Percentiles rank a stretch among this genome's conserved stretches.
These are phyloP conservation scores for Selaginella moellendorffii DNA, from an alignment of 75 land plant genomes.

Conservation along the genomic window DNA sequence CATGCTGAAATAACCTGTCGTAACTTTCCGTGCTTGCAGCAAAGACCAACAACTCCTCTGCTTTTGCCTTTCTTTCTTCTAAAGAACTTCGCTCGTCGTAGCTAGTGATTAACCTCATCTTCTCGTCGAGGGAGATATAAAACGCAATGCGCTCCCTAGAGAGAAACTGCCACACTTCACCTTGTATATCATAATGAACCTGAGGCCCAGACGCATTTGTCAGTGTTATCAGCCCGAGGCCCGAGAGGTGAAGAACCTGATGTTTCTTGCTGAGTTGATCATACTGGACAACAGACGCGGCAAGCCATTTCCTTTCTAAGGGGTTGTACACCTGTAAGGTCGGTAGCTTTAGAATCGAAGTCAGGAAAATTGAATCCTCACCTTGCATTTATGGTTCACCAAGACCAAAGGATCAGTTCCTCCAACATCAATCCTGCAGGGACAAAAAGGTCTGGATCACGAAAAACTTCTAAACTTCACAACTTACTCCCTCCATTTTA, in stretches of 20 bases:
- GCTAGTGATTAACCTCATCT: conserved; percentile 17
- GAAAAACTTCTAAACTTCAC: not conserved
- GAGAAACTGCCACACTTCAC: conserved; percentile 38
- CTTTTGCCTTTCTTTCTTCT: conserved; percentile 26
- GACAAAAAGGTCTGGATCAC: not conserved
- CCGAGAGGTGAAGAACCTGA: conserved; percentile 15
- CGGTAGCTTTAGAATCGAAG: not conserved
- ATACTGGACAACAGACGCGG: conserved; percentile 38
- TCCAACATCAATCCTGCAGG: conserved; percentile 16
- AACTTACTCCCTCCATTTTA: conserved; percentile 23
- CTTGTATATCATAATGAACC: conserved; percentile 63
- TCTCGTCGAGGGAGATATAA: conserved; percentile 44
- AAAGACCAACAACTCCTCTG: conserved; percentile 44
- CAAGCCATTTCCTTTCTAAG: conserved; percentile 60
- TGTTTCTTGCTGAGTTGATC: conserved; percentile 32
- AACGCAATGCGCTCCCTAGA: conserved; percentile 47
- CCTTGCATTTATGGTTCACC: conserved; percentile 36
- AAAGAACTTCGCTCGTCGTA: conserved; percentile 17
- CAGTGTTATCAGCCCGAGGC: not conserved
- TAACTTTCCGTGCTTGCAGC: conserved; percentile 48
- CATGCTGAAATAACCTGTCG: conserved; percentile 42
- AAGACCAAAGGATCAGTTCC: conserved; percentile 31
- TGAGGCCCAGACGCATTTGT: conserved; percentile 10
- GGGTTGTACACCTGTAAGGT: conserved; percentile 53
- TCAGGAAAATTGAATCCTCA: conserved; percentile 5